Evolutionary conservation across 352 stramenopile genomes (phyloP).

Genomic region (Globisporangium recalcitrans): DNA sequence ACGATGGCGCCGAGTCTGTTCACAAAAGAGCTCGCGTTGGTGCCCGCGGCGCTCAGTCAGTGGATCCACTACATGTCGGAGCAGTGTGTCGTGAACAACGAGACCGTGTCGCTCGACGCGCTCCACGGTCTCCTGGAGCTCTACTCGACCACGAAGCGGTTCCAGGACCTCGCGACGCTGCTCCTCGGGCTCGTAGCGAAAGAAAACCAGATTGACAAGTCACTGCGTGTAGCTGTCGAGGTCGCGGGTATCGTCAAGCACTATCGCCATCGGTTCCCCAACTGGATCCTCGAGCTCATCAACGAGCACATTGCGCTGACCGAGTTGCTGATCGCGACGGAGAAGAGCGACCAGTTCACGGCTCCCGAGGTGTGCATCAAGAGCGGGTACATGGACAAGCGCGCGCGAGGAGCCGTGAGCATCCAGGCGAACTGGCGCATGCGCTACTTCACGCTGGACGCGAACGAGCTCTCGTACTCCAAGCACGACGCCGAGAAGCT

Average conservation of each 20-base stretch:
- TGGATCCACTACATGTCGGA: slow-evolving; percentile 69
- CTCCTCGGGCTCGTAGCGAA: slow-evolving; percentile 52
- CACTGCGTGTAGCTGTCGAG: slow-evolving; percentile 38
- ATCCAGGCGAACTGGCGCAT: slow-evolving; percentile 75
- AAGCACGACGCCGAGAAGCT: slow-evolving; percentile 59
- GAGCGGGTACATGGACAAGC: slow-evolving; percentile 55
- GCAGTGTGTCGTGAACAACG: slow-evolving; percentile 44
- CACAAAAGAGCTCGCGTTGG: slow-evolving; percentile 32
- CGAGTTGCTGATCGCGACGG: slow-evolving; percentile 51
- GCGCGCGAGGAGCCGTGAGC: slow-evolving; percentile 36
- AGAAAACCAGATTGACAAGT: slow-evolving; percentile 24
- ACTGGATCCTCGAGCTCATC: slow-evolving; percentile 53
- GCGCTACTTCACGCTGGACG: slow-evolving; percentile 46
- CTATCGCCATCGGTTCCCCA: slow-evolving; percentile 43
- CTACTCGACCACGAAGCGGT: slow-evolving; percentile 40
- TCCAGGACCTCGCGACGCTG: slow-evolving; percentile 50
- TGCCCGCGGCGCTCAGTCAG: slow-evolving; percentile 42
- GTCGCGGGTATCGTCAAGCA: slow-evolving; percentile 43
- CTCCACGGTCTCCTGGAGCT: slow-evolving; percentile 39
- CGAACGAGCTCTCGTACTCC: slow-evolving; percentile 45
- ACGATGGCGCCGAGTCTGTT: slow-evolving; percentile 61
- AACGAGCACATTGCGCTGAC: slow-evolving; percentile 50
- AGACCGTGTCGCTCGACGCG: slow-evolving; percentile 40
- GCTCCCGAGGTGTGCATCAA: slow-evolving; percentile 35
- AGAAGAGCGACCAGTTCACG: slow-evolving; percentile 35